Evolutionary conservation across 179 eudicot genomes (phyloP), one percentile per base, ranked within the genome.

Genomic region (Pouteria campechiana): DNA sequence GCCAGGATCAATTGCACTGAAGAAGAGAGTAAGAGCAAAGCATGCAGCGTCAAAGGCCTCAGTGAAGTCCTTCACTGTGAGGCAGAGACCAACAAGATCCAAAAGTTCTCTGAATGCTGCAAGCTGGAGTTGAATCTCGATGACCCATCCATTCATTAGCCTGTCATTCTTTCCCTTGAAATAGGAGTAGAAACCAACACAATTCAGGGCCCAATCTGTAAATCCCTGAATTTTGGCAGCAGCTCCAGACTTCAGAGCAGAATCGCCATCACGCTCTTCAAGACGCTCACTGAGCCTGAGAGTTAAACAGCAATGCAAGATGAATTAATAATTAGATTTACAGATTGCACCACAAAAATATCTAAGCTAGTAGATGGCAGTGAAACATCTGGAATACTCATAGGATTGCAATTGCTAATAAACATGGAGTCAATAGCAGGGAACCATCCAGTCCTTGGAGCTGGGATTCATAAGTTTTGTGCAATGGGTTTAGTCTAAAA

Each of bases 31-130:
- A 32, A 89, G 95, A 25, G 97, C 95, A 51, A 89, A 89, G 64
- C 97, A 89, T 60, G 97, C 95, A 24, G 97, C 97, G 68, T 85
- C 95, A 62, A 89, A 89, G 32, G 95, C 97, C 77, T 89, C 97
- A 3, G 93, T 85, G 34, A 85, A 89, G 65, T 89, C 97, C 64
- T 85, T 89, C 37, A 81, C 95, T 3, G 81, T 74, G 37, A 89
- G 86, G 57, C 72, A 61, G 58, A 66, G 66, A 24, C 97, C 97
- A 30, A 86, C 93, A 57, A 81, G 86, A 68, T 89, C 97, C 25
- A 89, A 81, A 59, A 85, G 85, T 33, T 57, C 58, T 62, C 79
- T 89, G 56, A 89, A 89, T 36, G 97, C 95, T 27, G 86, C 69
- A 54, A 89, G 52, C 54, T 85, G 97, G 51, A 89, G 74, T 52